Evolutionary conservation across 257 asterid genomes (phyloP).

Genomic region (Craterostigma plantagineum): DNA sequence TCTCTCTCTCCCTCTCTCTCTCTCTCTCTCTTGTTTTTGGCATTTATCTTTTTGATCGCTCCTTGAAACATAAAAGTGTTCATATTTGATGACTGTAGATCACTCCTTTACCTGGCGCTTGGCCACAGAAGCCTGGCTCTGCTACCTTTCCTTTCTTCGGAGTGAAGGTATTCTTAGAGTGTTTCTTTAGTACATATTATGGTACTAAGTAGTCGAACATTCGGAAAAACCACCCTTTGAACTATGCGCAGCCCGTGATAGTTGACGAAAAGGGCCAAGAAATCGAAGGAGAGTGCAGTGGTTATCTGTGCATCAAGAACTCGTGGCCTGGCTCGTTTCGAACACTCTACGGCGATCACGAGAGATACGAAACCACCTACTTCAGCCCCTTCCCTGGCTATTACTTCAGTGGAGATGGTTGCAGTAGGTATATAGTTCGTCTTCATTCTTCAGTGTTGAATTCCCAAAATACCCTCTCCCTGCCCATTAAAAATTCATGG

Average conservation of each 20-base stretch:
- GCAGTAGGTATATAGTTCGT: slow-evolving; percentile 52
- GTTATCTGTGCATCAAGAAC: slow-evolving; percentile 74
- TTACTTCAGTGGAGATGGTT: slow-evolving; percentile 96
- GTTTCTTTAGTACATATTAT: no score
- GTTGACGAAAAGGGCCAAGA: slow-evolving; percentile 94
- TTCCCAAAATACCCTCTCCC: slow-evolving; percentile 1
- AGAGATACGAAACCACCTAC: slow-evolving; percentile 92
- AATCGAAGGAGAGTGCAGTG: slow-evolving; percentile 93
- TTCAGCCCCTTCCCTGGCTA: slow-evolving; percentile 99
- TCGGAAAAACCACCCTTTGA: slow-evolving; percentile 4
- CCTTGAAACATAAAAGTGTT: neutral
- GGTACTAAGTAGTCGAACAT: no score
- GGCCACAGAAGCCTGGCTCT: slow-evolving; percentile 99
- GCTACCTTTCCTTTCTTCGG: slow-evolving; percentile 99
- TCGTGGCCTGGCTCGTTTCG: slow-evolving; percentile 99
- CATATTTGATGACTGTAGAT: slow-evolving; percentile 25
- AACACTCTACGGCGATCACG: slow-evolving; percentile 90
- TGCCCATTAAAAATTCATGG: neutral
- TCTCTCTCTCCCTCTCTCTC: no score
- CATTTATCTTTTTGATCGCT: no score
- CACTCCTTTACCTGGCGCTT: slow-evolving; percentile 97
- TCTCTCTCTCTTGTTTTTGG: no score
- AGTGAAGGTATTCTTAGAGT: slow-evolving; percentile 37
- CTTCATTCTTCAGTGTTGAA: no score
- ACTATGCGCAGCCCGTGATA: slow-evolving; percentile 71